Conservation (phyloP, 139 green algal genomes). For the Chlamydomonas sphaeroides region DNA sequence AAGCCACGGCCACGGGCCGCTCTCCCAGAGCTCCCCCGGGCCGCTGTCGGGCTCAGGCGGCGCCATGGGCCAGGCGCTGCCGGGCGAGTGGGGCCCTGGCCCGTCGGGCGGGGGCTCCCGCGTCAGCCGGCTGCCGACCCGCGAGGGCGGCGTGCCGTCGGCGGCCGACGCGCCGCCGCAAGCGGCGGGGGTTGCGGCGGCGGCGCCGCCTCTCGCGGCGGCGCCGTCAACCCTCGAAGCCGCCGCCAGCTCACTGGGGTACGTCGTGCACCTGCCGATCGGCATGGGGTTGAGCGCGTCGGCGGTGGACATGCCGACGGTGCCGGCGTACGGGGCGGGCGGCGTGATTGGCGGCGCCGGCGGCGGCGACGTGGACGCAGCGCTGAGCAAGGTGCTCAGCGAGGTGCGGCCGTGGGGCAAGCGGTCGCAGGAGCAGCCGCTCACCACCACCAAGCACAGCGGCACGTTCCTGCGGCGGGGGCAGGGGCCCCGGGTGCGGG, state of each 20-base stretch:
- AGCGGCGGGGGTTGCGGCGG: too few species aligned
- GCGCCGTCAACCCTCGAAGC: background rate
- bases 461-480: conserved; percentile 8
- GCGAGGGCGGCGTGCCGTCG: background rate
- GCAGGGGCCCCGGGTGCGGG: too few species aligned
- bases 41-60: conserved; percentile 29
- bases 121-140: background rate
- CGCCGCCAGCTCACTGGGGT: background rate
- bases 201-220: too few species aligned
- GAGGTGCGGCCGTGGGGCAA: conserved; percentile 60
- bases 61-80: background rate
- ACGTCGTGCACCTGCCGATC: background rate
- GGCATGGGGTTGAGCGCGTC: background rate
- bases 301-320: background rate
- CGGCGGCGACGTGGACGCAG: background rate
- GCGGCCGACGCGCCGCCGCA: too few species aligned
- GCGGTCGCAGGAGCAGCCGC: conserved; percentile 22
- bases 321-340: background rate
- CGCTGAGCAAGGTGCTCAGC: conserved; percentile 47
- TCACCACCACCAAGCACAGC: conserved; percentile 22
- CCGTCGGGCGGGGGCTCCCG: background rate
- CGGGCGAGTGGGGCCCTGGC: conserved; percentile 12
- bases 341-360: background rate
- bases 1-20: conserved; percentile 2
- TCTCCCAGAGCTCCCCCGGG: conserved; percentile 7